phyloP scores from a whole-genome alignment of 2,329 filamentous ascomycete species.

The Xylariaceae sp. region DNA sequence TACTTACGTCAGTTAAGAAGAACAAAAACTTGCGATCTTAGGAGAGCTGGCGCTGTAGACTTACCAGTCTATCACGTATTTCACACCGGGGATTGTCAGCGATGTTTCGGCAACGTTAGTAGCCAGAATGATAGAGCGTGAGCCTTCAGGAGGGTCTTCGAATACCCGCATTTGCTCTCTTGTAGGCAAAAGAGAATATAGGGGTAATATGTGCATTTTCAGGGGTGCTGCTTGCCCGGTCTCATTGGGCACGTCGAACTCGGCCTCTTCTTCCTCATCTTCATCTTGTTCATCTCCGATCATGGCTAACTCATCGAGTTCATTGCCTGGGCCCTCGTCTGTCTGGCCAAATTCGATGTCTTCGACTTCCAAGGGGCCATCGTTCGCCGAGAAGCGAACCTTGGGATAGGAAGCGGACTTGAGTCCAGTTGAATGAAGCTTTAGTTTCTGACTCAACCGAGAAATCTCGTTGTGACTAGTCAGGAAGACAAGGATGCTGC shows the following conservation, averaged over 20 bases:
- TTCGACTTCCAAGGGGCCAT: conserved; percentile 76
- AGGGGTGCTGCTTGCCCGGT: conserved; percentile 53
- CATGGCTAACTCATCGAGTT: conserved; percentile 44
- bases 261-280: conserved; percentile 58
- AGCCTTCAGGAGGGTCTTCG: conserved; percentile 73
- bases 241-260: conserved; percentile 64
- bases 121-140: conserved; percentile 79
- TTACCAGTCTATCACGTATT: conserved; percentile 68
- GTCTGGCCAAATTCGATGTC: conserved; percentile 75
- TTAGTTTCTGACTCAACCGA: conserved; percentile 73
- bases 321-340: conserved; percentile 64
- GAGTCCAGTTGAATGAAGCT: conserved; percentile 57
- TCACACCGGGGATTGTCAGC: conserved; percentile 86
- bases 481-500: conserved; percentile 88
- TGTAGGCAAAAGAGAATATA: conserved; percentile 89
- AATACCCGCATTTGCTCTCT: conserved; percentile 90
- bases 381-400: conserved; percentile 69
- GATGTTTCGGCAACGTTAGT: conserved; percentile 97
- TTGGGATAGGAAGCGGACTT: conserved; percentile 55
- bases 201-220: conserved; percentile 81
- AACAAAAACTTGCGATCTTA: neutral
- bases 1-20: conserved; percentile 10
- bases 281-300: conserved; percentile 50
- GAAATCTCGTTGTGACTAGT: conserved; percentile 91
- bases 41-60: neutral